Evolutionary conservation across 805 yeast species (phyloP), one percentile per base, ranked within the genome.

Genomic region (Candida adriatica): DNA sequence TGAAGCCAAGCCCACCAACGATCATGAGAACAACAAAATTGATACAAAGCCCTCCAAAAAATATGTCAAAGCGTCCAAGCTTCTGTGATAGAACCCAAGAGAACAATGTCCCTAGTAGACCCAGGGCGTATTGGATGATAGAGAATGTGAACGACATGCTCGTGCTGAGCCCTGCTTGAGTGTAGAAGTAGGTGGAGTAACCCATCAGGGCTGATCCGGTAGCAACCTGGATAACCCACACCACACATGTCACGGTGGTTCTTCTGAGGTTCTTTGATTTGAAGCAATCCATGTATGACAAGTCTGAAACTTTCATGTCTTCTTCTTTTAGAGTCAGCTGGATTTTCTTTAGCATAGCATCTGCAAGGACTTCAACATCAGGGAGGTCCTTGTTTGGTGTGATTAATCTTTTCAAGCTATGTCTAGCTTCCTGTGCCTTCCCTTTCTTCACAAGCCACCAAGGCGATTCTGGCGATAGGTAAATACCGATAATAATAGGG

Each of bases 171-270:
- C 77, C 77, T 24, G 75, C 72, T 38, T 68, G 66, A 24, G 52
- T 43, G 41, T 62, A 70, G 50, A 67, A 69, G 41, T 68, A 70
- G 5, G 75, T 64, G 7, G 74, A 56, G 48, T 64, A 70, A 53
- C 64, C 59, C 39, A 50, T 45, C 46, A 66, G 61, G 2, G 68
- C 52, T 5, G 73, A 59, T 33, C 76, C 75, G 24, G 70, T 61
- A 39, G 64, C 49, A 26, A 62, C 56, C 46, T 69, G 75, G 41
- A 61, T 53, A 34, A 64, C 40, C 65, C 70, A 66, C 10, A 43
- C 34, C 6, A 59, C 45, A 14, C 67, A 45, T 33, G 67, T 54
- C 18, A 43, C 30, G 29, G 49, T 38, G 1, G 77, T 69, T 57
- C 76, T 61, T 50, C 68, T 60, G 23, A 62, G 46, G 44, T 71